Conservation (phyloP, 352 stramenopile species). For the Phytophthora pisi region DNA sequence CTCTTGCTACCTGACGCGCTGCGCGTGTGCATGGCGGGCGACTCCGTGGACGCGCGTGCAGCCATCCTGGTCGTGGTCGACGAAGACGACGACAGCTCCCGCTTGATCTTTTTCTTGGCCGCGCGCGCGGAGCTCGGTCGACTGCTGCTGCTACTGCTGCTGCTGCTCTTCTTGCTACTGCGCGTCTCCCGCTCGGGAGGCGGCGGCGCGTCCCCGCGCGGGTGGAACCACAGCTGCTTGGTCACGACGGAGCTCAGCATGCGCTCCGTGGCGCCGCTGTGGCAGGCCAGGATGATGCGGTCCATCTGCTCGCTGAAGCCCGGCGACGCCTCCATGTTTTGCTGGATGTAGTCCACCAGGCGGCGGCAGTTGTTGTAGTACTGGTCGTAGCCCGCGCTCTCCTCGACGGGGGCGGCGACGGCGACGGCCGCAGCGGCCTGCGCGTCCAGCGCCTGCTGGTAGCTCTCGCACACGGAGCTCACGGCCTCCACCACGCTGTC, state of each 20-base stretch:
- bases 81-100: conserved; percentile 3
- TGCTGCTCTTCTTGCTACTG: conserved; percentile 7
- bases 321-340: conserved; percentile 66
- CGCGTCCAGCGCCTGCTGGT: conserved; percentile 29
- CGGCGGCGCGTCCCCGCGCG: conserved; percentile 15
- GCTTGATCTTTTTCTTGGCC: conserved; percentile 28
- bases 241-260: conserved; percentile 66
- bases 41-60: conserved; percentile 20
- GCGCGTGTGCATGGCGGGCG: conserved; percentile 24
- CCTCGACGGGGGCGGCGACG: conserved; percentile 1
- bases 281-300: conserved; percentile 69
- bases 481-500: conserved; percentile 58
- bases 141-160: neutral
- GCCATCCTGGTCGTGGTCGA: neutral
- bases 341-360: conserved; percentile 65
- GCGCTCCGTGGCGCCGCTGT: conserved; percentile 58
- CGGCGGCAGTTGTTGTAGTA: conserved; percentile 65
- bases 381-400: conserved; percentile 52
- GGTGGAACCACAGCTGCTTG: conserved; percentile 67
- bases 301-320: conserved; percentile 72
- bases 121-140: neutral
- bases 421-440: conserved; percentile 2
- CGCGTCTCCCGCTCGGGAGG: conserved; percentile 1
- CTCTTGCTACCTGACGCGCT: conserved; percentile 24
- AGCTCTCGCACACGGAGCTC: conserved; percentile 52